Evolutionary conservation across 495 filamentous ascomycete species (phyloP).

Genomic region (Hypomontagnella submonticulosa): DNA sequence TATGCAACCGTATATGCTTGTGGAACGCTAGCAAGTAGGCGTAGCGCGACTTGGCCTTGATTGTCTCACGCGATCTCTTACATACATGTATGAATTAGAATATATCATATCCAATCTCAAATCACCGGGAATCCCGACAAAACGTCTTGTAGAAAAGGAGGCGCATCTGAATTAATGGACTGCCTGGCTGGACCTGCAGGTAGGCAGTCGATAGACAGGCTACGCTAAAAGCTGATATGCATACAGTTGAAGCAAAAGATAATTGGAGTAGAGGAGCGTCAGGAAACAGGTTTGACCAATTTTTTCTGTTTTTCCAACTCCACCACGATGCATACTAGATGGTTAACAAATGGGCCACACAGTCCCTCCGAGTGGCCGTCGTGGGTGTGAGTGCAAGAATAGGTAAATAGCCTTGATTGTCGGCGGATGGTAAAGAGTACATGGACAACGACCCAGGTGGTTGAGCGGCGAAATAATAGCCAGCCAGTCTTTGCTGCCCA

Average conservation of each 20-base stretch:
- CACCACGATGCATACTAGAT: conserved; percentile 22
- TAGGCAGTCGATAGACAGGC: conserved; percentile 25
- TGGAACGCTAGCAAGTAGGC: conserved; percentile 24
- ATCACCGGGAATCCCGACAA: conserved; percentile 10
- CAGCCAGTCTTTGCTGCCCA: background rate
- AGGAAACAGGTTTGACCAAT: conserved; percentile 21
- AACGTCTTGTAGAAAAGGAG: conserved; percentile 6
- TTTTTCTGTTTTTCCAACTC: conserved; percentile 16
- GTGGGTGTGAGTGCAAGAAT: background rate
- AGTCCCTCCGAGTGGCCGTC: conserved; percentile 1
- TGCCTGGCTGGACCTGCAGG: conserved; percentile 27
- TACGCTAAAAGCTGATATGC: conserved; percentile 36
- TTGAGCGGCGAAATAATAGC: background rate
- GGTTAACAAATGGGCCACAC: conserved; percentile 1
- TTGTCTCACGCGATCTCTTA: conserved; percentile 28
- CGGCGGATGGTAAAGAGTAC: background rate
- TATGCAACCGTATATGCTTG: conserved; percentile 24
- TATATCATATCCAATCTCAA: conserved; percentile 8
- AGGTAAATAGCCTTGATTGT: conserved; percentile 1
- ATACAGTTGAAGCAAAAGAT: conserved; percentile 20
- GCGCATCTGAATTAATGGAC: conserved; percentile 15
- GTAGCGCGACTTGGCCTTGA: conserved; percentile 6
- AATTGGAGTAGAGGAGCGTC: conserved; percentile 5
- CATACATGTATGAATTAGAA: too few relatives aligned
- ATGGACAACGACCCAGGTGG: background rate